Evolutionary conservation across 2,329 filamentous ascomycete species (phyloP).

Genomic region (Leptosphaerulina australis): DNA sequence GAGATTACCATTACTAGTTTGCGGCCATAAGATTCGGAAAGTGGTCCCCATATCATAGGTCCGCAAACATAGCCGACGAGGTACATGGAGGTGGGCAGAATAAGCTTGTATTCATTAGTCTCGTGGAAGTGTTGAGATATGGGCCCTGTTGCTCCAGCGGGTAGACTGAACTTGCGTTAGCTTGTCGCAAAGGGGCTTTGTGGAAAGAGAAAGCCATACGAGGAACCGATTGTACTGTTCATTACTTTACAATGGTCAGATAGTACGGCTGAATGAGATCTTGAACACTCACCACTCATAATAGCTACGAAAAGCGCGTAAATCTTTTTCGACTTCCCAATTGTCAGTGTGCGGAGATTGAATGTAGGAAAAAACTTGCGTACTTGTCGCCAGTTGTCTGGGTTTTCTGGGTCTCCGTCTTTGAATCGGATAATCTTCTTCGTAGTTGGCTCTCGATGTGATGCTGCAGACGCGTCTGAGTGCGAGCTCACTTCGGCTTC

Average conservation of each 20-base stretch:
- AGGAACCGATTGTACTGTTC: constrained; percentile 71
- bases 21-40: constrained; percentile 54
- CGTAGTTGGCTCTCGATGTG: constrained; percentile 3
- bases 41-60: constrained; percentile 53
- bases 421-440: constrained; percentile 48
- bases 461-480: constrained; percentile 10
- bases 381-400: constrained; percentile 52
- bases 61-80: constrained; percentile 56
- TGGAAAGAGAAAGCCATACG: constrained; percentile 33
- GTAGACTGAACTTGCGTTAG: constrained; percentile 49
- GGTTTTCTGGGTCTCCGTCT: constrained; percentile 49
- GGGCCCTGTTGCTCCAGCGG: constrained; percentile 65
- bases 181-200: neutral
- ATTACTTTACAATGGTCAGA: constrained; percentile 44
- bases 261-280: too few relatives aligned
- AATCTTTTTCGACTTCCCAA: constrained; percentile 60
- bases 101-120: constrained; percentile 51
- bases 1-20: constrained; percentile 57
- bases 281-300: constrained; percentile 54
- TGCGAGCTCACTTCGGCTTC: constrained; percentile 31
- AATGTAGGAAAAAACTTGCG: neutral
- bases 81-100: constrained; percentile 59
- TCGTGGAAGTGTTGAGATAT: constrained; percentile 65
- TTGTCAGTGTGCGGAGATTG: neutral
- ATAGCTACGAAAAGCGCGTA: constrained; percentile 62